Evolutionary conservation across 2,329 filamentous ascomycete species (phyloP), one percentile per base, ranked within the genome.

Genomic region (Fusarium graminum): DNA sequence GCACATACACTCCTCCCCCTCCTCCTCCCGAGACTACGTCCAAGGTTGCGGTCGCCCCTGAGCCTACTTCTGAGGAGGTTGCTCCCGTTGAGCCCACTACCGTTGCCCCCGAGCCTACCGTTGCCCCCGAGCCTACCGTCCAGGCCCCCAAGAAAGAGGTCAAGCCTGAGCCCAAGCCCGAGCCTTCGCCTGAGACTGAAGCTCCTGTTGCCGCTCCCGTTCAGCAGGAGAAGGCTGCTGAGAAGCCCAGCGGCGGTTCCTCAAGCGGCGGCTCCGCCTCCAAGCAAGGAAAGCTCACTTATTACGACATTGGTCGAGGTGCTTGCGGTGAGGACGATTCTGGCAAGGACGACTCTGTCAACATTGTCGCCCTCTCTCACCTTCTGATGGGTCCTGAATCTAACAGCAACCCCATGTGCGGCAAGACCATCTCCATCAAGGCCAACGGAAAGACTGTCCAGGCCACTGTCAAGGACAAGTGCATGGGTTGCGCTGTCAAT

Each of bases 391-490:
- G 87, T 60, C 65, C 74, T 1, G 74, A 76, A 53, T 89, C 88
- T 72, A 92, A 92, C 80, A 80, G 77, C 70, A 92, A 93, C 82
- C 84, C 86, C 45, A 85, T 87, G 76, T 95, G 92, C 78, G 88
- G 88, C 75, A 85, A 88, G 80, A 87, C 80, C 46, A 85, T 94
- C 73, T 88, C 84, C 67, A 87, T 93, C 80, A 80, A 72, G 39
- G 81, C 81, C 74, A 81, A 84, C 47, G 90, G 90, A 76, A 85
- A 85, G 76, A 83, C 82, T 3, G 75, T 81, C 69, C 81, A 77
- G 4, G 91, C 87, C 63, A 84, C 71, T 5, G 86, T 94, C 63
- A 85, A 84, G 51, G 92, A 95, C 81, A 92, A 92, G 81, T 95
- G 92, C 83, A 85, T 86, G 79, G 89, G 89, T 70, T 95, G 92